A percentile compares a stretch with the other conserved stretches of the same genome.
phyloP scores from a whole-genome alignment of 2,329 filamentous ascomycete genomes.

The Botryosphaeria dothidea region DNA sequence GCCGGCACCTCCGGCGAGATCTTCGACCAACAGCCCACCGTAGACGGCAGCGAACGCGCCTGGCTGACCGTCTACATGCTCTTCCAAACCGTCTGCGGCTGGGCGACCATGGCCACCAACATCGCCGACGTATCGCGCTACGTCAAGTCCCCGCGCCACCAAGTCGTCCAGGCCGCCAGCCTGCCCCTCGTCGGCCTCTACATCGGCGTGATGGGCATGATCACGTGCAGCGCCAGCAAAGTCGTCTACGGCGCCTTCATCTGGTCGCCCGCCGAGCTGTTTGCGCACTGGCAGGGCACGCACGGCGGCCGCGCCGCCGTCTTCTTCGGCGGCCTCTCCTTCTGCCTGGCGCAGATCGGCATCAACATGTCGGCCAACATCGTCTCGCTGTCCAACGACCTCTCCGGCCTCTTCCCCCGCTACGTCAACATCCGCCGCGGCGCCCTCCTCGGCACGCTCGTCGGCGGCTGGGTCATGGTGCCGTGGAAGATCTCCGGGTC shows the following conservation, averaged over 20 bases:
- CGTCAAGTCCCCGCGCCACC: conserved; percentile 18
- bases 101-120: conserved; percentile 25
- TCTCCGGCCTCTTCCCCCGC: conserved; percentile 8
- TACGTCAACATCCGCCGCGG: conserved; percentile 20
- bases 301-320: conserved; percentile 24
- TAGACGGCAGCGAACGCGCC: background rate
- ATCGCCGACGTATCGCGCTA: conserved; percentile 24
- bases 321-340: background rate
- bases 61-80: background rate
- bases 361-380: conserved; percentile 26
- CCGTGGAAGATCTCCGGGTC: conserved; percentile 19
- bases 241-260: conserved; percentile 22
- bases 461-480: conserved; percentile 19
- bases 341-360: background rate
- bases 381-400: conserved; percentile 25
- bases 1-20: background rate
- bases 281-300: conserved; percentile 23
- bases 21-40: background rate
- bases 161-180: background rate
- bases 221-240: conserved; percentile 26
- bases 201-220: conserved; percentile 28
- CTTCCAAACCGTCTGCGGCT: conserved; percentile 9
- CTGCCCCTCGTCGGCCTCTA: conserved; percentile 37
- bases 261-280: conserved; percentile 27
- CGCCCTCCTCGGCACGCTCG: conserved; percentile 19